Evolutionary conservation across 805 yeast species (phyloP).

Genomic region (Saturnispora ahearnii): DNA sequence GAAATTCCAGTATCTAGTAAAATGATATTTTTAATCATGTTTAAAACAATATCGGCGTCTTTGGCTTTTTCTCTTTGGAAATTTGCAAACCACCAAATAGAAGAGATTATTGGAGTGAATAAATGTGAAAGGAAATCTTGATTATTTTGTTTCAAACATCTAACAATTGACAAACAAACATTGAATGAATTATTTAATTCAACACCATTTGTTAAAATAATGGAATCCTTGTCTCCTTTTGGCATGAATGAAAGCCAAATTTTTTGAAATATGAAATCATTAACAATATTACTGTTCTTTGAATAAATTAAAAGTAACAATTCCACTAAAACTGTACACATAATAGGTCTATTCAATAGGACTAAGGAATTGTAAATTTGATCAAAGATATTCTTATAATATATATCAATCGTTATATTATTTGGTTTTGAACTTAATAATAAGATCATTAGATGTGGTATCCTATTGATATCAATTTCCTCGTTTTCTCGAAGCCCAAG

Average conservation of each 20-base stretch:
- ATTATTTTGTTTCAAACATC: conserved; percentile 27
- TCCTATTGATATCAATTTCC: conserved; percentile 53
- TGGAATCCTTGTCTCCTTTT: conserved; percentile 9
- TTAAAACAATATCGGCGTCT: conserved; percentile 29
- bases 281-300: conserved; percentile 40
- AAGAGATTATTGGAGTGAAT: conserved; percentile 22
- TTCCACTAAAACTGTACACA: conserved; percentile 48
- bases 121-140: conserved; percentile 29
- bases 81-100: conserved; percentile 38
- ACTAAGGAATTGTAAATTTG: conserved; percentile 58
- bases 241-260: conserved; percentile 43
- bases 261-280: conserved; percentile 49
- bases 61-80: conserved; percentile 28
- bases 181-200: conserved; percentile 54
- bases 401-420: conserved; percentile 35
- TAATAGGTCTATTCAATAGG: conserved; percentile 50
- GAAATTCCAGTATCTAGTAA: conserved; percentile 10
- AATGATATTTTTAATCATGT: conserved; percentile 30
- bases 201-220: conserved; percentile 36
- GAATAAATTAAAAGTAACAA: conserved; percentile 43
- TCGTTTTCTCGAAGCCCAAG: conserved; percentile 71
- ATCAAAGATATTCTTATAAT: conserved; percentile 48
- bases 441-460: conserved; percentile 58
- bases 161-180: conserved; percentile 54
- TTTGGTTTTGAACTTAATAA: conserved; percentile 55